Evolutionary conservation across 1,284 basidiomycete species (phyloP).

Genomic region (Agroathelia rolfsii): DNA sequence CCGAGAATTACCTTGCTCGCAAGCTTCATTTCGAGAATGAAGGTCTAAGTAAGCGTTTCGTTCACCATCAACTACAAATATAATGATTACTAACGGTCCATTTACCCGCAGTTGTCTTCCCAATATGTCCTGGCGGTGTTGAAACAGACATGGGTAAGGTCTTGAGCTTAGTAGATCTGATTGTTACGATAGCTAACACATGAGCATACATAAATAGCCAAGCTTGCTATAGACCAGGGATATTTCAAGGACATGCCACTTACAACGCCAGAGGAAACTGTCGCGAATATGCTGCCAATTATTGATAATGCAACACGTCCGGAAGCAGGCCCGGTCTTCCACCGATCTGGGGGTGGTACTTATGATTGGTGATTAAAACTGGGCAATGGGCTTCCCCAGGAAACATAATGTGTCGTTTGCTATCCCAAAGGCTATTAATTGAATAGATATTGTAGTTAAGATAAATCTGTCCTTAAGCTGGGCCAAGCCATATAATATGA

Average conservation of each 20-base stretch:
- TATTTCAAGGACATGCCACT: not conserved
- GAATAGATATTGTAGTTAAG: no score
- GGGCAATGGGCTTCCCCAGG: no score
- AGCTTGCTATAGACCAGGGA: not conserved
- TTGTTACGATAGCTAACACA: no score
- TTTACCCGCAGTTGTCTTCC: not conserved
- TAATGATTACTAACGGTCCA: not conserved
- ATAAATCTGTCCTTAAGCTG: no score
- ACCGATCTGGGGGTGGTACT: no score
- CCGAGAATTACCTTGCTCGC: conserved; percentile 1
- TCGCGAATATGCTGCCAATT: not conserved
- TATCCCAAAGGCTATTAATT: no score
- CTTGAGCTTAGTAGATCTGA: not conserved
- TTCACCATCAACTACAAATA: not conserved
- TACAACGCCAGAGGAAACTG: not conserved
- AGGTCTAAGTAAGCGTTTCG: not conserved
- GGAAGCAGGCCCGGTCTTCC: no score
- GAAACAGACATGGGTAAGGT: not conserved
- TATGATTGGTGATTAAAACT: no score
- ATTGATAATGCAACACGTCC: not conserved
- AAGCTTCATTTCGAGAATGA: conserved; percentile 2
- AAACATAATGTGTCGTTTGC: no score
- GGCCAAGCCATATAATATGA: no score
- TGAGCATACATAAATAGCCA: not conserved
- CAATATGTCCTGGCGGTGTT: not conserved